phyloP scores from a whole-genome alignment of 2,329 filamentous ascomycete genomes.

The Dactylellina parvicollis region DNA sequence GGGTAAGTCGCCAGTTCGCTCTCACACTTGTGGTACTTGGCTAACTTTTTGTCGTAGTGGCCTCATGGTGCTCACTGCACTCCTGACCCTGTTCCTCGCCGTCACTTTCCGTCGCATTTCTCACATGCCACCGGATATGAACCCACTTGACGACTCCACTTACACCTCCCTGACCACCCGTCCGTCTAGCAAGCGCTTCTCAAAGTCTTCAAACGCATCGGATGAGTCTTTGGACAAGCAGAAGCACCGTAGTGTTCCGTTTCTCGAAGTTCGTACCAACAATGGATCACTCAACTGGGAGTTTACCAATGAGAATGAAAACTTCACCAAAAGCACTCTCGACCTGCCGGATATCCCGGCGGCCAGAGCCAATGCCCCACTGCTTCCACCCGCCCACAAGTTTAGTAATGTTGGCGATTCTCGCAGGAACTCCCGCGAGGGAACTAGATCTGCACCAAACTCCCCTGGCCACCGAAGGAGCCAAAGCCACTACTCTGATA shows the following conservation, averaged over 20 bases:
- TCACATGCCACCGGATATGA: conserved; percentile 89
- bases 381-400: conserved; percentile 41
- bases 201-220: conserved; percentile 35
- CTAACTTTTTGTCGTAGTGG: conserved; percentile 61
- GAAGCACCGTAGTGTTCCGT: conserved; percentile 28
- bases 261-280: conserved; percentile 47
- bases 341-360: conserved; percentile 34
- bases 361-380: conserved; percentile 7
- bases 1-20: conserved; percentile 68
- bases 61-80: conserved; percentile 76
- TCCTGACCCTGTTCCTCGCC: conserved; percentile 78
- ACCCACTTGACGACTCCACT: conserved; percentile 77
- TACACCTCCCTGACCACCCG: conserved; percentile 33
- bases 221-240: conserved; percentile 32
- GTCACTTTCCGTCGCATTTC: conserved; percentile 84
- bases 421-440: conserved; percentile 21
- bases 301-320: conserved; percentile 33
- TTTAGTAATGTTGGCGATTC: conserved; percentile 24
- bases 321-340: conserved; percentile 30
- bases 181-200: conserved; percentile 46
- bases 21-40: conserved; percentile 64
- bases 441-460: conserved; percentile 37
- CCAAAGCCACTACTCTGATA: conserved; percentile 39
- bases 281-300: conserved; percentile 52
- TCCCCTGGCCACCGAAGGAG: conserved; percentile 29